Evolutionary conservation across 768 basidiomycete genomes (phyloP).

Genomic region (Coprinopsis cinerea): DNA sequence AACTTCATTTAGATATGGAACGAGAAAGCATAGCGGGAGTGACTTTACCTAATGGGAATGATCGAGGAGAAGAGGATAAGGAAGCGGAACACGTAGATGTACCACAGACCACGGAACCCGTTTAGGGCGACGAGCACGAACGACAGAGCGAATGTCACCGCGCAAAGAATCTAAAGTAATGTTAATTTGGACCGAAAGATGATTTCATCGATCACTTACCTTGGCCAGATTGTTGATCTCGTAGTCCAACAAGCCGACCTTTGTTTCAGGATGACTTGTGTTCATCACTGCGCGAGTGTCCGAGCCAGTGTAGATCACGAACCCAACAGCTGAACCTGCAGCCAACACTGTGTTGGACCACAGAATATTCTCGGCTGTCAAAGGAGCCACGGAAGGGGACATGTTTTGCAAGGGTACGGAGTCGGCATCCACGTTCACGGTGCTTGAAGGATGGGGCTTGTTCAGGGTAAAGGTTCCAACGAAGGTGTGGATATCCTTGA

Average conservation of each 20-base stretch:
- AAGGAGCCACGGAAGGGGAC: conserved; percentile 61
- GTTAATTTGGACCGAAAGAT: not conserved
- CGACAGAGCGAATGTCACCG: conserved; percentile 89
- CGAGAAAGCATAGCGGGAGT: not conserved
- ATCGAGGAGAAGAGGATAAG: conserved; percentile 98
- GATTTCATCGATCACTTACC: conserved; percentile 46
- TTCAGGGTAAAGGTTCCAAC: conserved; percentile 86
- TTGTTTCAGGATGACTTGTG: conserved; percentile 94
- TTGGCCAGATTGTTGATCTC: conserved; percentile 97
- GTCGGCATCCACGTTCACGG: conserved; percentile 20
- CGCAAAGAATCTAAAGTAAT: conserved; percentile 73
- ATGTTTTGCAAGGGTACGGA: conserved; percentile 36
- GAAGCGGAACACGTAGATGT: conserved; percentile 94
- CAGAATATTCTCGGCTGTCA: conserved; percentile 93
- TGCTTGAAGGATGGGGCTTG: conserved; percentile 31
- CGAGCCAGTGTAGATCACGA: conserved; percentile 90
- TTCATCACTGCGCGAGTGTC: conserved; percentile 99
- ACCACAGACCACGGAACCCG: conserved; percentile 94
- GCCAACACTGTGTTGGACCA: conserved; percentile 99
- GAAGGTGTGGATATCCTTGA: conserved; percentile 95
- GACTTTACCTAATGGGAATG: conserved; percentile 89
- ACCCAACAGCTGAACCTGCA: conserved; percentile 87
- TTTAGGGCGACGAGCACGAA: conserved; percentile 91
- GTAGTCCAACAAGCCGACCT: conserved; percentile 84
- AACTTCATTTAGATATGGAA: not conserved